Percentiles rank a stretch among this genome's conserved stretches.
phyloP scores from a whole-genome alignment of 441 rosid genomes.

The Pelargonium myrrhifolium region DNA sequence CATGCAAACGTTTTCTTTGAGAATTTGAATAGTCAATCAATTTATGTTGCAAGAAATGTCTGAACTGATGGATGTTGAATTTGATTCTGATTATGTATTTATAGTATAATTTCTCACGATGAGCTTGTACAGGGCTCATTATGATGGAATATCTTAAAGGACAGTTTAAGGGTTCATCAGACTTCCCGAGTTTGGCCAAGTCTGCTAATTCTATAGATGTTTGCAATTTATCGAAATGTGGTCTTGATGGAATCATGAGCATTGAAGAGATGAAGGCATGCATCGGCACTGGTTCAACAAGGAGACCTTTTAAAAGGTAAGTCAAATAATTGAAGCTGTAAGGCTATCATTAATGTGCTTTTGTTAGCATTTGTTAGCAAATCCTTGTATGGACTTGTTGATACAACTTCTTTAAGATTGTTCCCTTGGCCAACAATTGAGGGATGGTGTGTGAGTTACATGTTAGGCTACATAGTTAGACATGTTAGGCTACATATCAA shows the following conservation, averaged over 20 bases:
- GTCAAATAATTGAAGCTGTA: slow-evolving; percentile 1
- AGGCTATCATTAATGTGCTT: background rate
- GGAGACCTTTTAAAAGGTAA: slow-evolving; percentile 31
- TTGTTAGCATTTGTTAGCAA: background rate
- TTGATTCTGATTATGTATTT: slow-evolving; percentile 1
- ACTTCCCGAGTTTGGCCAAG: slow-evolving; percentile 18
- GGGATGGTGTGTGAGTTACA: too few relatives aligned
- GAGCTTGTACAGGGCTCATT: slow-evolving; percentile 28
- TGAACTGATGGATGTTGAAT: slow-evolving; percentile 2
- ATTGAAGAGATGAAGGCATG: slow-evolving; percentile 34
- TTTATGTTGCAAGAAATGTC: background rate
- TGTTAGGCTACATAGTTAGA: too few relatives aligned
- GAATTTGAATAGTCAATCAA: background rate
- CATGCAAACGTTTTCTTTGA: too few relatives aligned
- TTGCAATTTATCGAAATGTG: slow-evolving; percentile 31
- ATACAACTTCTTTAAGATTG: background rate
- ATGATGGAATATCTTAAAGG: slow-evolving; percentile 41
- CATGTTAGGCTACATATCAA: background rate
- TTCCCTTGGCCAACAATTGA: background rate
- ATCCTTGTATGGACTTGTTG: too few relatives aligned
- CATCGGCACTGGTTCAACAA: slow-evolving; percentile 21
- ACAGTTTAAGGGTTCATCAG: slow-evolving; percentile 29
- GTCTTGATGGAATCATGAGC: slow-evolving; percentile 22
- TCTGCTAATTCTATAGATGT: slow-evolving; percentile 23
- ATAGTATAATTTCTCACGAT: background rate